Evolutionary conservation across 345 rosid species (phyloP).

Genomic region (Streptanthus diversifolius): DNA sequence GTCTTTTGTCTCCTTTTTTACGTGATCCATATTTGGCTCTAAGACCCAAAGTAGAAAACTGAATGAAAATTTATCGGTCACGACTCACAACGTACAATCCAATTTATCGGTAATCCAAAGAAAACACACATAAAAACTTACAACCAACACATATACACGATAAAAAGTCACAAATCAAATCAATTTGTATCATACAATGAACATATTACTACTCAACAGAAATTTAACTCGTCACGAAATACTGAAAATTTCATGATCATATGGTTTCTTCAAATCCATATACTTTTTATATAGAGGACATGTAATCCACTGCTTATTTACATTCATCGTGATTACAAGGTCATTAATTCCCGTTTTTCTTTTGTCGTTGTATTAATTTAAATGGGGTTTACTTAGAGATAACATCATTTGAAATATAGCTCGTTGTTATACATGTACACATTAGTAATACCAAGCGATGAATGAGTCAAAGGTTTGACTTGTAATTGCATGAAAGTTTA

Average conservation of each 20-base stretch:
- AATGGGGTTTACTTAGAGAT: background rate
- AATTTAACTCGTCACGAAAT: background rate
- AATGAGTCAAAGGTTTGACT: slow-evolving; percentile 27
- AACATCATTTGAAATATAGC: background rate
- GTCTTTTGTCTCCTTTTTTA: slow-evolving; percentile 23
- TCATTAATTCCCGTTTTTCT: background rate
- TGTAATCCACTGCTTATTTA: background rate
- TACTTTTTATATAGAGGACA: background rate
- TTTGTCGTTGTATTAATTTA: background rate
- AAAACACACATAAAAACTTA: background rate
- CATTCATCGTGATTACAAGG: background rate
- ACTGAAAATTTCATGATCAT: background rate
- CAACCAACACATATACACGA: background rate
- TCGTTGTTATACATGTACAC: background rate
- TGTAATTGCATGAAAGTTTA: slow-evolving; percentile 23
- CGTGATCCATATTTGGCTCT: slow-evolving; percentile 25
- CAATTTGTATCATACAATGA: background rate
- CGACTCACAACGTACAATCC: background rate
- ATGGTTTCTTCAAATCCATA: background rate
- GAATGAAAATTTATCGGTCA: background rate
- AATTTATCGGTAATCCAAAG: background rate
- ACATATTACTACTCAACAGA: background rate
- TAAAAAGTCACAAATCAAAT: background rate
- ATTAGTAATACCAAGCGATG: background rate
- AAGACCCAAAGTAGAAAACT: background rate